Evolutionary conservation across 129 eudicot species (phyloP), one percentile per base, ranked within the genome.

Genomic region (Lactuca sativa): DNA sequence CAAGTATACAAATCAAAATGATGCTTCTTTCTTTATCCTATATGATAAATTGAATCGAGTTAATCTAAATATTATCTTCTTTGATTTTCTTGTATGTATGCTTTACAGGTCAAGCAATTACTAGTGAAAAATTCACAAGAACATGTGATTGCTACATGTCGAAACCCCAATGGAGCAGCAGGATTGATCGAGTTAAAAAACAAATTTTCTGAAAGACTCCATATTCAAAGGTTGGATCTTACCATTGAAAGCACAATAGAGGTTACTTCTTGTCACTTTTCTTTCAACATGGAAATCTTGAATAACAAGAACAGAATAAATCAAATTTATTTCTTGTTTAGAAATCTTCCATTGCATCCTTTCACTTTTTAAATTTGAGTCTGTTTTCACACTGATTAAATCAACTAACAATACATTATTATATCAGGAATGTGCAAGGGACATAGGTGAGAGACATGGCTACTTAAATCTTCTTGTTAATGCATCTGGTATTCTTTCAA

Each of bases 401-500:
- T 56, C 33, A 30, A 64, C 48, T 67, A 59, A 75, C 71, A n/a
- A 34, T 18, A 36, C 8, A 49, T 21, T 21, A 49, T 68, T 47
- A 52, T 69, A 17, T 37, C 92, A 93, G 99, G 97, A 81, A 3
- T 71, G 90, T 40, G 97, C 97, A 31, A 80, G 79, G 77, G 84
- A 80, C 43, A 64, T 90, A 43, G 54, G 69, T 5, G 91, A 90
- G 76, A 90, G 63, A 74, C 85, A 85, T 57, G 97, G 99, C 7
- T 68, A 74, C 52, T 67, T 93, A 55, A 90, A 90, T 86, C 95
- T 93, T 70, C 90, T 93, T 48, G 78, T 93, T 33, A 90, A 93
- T 77, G 86, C 99, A 65, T 90, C 97, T 69, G 97, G 95, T 6
- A 74, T 93, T 82, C 93, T 93, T 57, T 87, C 99, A 14, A 80